phyloP scores from a whole-genome alignment of 2,329 filamentous ascomycete species.

The Calycina marina region DNA sequence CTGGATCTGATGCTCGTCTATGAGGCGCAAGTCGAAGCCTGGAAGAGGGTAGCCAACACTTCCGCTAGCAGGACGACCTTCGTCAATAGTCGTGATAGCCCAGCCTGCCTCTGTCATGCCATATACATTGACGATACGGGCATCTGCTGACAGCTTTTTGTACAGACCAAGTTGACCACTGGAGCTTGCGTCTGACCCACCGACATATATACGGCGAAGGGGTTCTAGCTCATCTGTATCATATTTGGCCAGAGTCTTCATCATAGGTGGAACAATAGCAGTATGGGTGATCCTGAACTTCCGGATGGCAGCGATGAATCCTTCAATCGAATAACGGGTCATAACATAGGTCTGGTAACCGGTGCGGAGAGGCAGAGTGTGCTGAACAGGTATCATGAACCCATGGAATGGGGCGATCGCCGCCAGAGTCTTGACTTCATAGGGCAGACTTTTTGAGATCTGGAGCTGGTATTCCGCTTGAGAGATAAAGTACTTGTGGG shows the following conservation, averaged over 20 bases:
- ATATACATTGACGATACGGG: constrained; percentile 33
- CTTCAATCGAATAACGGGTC: constrained; percentile 59
- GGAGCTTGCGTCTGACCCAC: constrained; percentile 34
- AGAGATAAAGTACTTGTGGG: neutral
- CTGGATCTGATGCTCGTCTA: constrained; percentile 16
- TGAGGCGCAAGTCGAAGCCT: constrained; percentile 23
- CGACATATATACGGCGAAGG: constrained; percentile 27
- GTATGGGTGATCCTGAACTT: constrained; percentile 53
- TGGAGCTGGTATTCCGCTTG: too few relatives aligned
- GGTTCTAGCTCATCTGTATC: constrained; percentile 52
- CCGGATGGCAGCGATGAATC: constrained; percentile 54
- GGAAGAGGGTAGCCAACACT: constrained; percentile 32
- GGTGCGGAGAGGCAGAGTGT: constrained; percentile 35
- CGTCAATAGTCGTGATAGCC: constrained; percentile 12
- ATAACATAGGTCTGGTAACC: constrained; percentile 40
- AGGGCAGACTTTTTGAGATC: too few relatives aligned
- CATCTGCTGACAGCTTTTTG: constrained; percentile 26
- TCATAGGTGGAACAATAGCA: constrained; percentile 56
- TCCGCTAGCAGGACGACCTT: constrained; percentile 37
- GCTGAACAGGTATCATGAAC: constrained; percentile 57
- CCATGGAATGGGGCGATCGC: constrained; percentile 49
- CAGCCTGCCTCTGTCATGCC: constrained; percentile 35
- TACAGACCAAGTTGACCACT: constrained; percentile 26
- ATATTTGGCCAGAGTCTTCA: constrained; percentile 14
- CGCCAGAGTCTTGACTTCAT: too few relatives aligned